phyloP scores from a whole-genome alignment of 2,329 filamentous ascomycete species.

The Xylariaceae sp. region DNA sequence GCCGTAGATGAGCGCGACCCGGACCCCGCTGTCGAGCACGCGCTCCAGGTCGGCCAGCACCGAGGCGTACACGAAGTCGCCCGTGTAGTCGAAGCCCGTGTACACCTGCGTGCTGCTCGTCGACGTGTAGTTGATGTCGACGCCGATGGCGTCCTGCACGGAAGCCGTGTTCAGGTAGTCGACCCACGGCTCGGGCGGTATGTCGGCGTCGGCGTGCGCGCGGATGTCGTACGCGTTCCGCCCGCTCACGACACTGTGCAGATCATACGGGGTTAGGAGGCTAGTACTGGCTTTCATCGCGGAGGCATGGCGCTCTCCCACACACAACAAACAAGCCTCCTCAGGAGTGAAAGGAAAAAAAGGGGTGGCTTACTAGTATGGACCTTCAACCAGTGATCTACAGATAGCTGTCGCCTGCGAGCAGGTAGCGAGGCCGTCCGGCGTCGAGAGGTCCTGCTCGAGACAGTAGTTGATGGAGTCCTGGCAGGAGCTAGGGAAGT shows the following conservation, averaged over 20 bases:
- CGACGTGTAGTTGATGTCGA: slow-evolving; percentile 42
- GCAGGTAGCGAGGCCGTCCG: slow-evolving; percentile 39
- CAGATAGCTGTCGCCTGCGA: slow-evolving; percentile 47
- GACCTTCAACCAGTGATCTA: slow-evolving; percentile 46
- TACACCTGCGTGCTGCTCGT: slow-evolving; percentile 39
- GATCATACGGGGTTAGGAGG: no score
- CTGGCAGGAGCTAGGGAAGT: slow-evolving; percentile 40
- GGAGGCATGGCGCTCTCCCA: no score
- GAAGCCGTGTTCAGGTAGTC: slow-evolving; percentile 56
- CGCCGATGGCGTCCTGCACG: slow-evolving; percentile 47
- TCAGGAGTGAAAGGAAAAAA: neutral
- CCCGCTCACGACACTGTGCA: slow-evolving; percentile 28
- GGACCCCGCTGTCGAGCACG: slow-evolving; percentile 55
- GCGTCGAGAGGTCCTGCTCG: slow-evolving; percentile 30
- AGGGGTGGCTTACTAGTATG: slow-evolving; percentile 42
- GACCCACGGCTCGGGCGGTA: slow-evolving; percentile 53
- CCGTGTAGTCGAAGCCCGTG: slow-evolving; percentile 39
- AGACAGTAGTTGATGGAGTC: slow-evolving; percentile 46
- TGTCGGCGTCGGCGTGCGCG: slow-evolving; percentile 43
- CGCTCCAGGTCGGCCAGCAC: slow-evolving; percentile 52
- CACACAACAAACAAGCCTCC: slow-evolving; percentile 21
- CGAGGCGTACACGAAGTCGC: slow-evolving; percentile 57
- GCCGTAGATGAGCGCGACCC: slow-evolving; percentile 64
- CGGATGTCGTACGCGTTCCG: slow-evolving; percentile 57
- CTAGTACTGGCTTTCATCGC: no score